Evolutionary conservation across 169 alveolate species (phyloP), one percentile per base, ranked within the genome.

Genomic region (Cytauxzoon felis): DNA sequence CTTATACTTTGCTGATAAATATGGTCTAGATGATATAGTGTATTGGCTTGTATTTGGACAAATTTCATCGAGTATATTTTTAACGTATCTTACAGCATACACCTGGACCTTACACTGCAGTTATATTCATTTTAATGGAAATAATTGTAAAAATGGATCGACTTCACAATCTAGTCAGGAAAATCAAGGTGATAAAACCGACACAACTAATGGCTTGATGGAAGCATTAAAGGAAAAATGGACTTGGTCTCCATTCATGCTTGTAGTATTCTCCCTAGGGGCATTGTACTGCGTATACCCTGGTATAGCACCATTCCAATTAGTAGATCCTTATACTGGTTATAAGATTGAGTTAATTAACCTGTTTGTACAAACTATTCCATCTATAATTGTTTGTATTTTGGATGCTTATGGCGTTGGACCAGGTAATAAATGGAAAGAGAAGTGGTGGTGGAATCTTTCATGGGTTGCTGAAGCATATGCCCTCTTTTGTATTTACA

Each of bases 241-340:
- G 27, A 27, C 62, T 2, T 8, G 24, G 7, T 52, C 62, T 9
- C 61, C 62, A 9, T 30, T 52, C 29, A 5, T 52, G 34, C 27
- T 52, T 38, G 27, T 38, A 30, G 62, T 52, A 2, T 30, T 52
- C 23, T 29, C 51, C 3, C 62, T 24, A 32, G 43, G 62, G 3
- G n/a, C 34, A 5, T 30, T 52, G 1, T 52, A 52, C 54, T 38
- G 27, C 11, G 27, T 52, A 30, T 52, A 52, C 11, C 62, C 62
- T 30, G 62, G 56, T 5, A 52, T 52, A 27, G 62, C 62, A 1
- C 62, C 62, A 27, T 29, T 29, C 9, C 13, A 24, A 1, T 8
- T 52, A 42, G 43, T 30, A 2, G 43, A 30, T 34, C 30, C 34
- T 27, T 21, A 49, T 29, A 30, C 21, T 52, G 62, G 24, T 5